Evolutionary conservation across 805 yeast genomes (phyloP), one percentile per base, ranked within the genome.

Genomic region (Naumovozyma castellii): DNA sequence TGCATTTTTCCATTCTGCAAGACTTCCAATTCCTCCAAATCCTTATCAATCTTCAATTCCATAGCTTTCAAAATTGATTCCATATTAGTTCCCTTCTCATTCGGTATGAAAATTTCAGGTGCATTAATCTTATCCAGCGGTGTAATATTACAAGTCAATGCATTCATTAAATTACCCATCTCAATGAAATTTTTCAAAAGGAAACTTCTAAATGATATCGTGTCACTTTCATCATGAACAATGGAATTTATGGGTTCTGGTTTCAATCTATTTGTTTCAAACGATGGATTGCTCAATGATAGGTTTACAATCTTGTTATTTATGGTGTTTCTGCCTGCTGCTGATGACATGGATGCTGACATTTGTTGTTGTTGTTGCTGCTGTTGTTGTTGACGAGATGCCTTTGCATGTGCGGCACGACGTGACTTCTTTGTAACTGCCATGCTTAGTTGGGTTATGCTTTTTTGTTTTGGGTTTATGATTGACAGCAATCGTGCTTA

Each of bases 221-320:
- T 55, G 38, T 59, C 64, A 40, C 61, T 57, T 37, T 57, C 61
- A 44, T 59, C 64, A 37, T 59, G 63, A 2, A 53, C 48, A 17
- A 53, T 43, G 2, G 53, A 39, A 12, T 47, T 48, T 1, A 54
- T 43, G 19, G 50, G 51, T 25, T 56, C 61, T 3, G 64, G 52
- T 38, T 52, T 51, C 31, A 58, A 42, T 34, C 62, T 44, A 17
- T 48, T 45, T 15, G 39, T 45, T 32, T 50, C 50, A 28, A 47
- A 48, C 28, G 47, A 42, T 18, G 32, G 15, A n/a, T 29, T 29
- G 14, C 13, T 29, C 13, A 29, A 13, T 13, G 13, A n/a, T 5
- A 46, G 49, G 10, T 22, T 22, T 10, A 22, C 6, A 22, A 22
- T 22, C 27, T 22, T 22, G 10, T 22, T 22, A 22, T 22, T 22